Evolutionary conservation across 108 stramenopile species (phyloP), one percentile per base, ranked within the genome.

Genomic region (Nitzschia inconspicua): DNA sequence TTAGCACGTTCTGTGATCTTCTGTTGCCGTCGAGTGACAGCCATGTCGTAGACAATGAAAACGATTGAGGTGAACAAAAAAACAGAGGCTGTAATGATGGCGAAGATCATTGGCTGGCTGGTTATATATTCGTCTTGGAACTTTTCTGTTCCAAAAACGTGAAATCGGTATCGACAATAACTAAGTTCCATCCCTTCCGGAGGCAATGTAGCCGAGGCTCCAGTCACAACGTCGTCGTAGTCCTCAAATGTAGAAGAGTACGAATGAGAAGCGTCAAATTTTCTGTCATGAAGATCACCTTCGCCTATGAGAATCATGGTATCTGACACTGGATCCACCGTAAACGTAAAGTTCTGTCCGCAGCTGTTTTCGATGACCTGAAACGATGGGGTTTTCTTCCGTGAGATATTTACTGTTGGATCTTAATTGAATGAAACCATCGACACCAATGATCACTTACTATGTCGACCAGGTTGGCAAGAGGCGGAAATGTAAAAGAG

Each of bases 21-120:
- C 11, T 20, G 47, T 31, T 70, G 69, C 6, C 69, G 51, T 22
- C 44, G 35, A 26, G 55, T 31, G 18, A 70, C 69, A 18, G 63
- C 29, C 2, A n/a, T 46, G 30, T 70, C 69, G 27, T 70, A 70
- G 30, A 44, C 35, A 5, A 63, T n/a, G 58, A 70, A 70, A 23
- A 60, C 35, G 10, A 56, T 5, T 3, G 44, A 18, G 9, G 51
- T 47, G 29, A 63, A 63, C 39, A 63, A 19, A 43, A 44, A 10
- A 61, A n/a, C n/a, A n/a, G n/a, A n/a, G n/a, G n/a, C n/a, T n/a
- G n/a, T n/a, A n/a, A n/a, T n/a, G n/a, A n/a, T 7, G n/a, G n/a
- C n/a, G n/a, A n/a, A n/a, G n/a, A n/a, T 37, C 13, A 8, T 13
- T 13, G 13, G 36, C 36, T 37, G 36, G 8, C 13, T 8, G 13